phyloP scores from a whole-genome alignment of 495 filamentous ascomycete species.

The Penicillium herquei region DNA sequence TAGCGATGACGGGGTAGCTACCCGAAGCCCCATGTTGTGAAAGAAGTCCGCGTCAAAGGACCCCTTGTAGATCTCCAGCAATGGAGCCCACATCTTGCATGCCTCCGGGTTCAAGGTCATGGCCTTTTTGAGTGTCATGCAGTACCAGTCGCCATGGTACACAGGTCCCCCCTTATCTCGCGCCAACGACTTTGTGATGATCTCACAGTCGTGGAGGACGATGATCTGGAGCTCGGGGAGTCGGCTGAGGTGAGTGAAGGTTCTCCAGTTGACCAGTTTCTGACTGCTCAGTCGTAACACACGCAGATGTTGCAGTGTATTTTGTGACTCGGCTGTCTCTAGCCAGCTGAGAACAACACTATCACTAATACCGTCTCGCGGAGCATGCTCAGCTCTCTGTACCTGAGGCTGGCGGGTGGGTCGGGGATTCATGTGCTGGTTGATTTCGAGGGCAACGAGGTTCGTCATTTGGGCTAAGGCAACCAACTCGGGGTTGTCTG shows the following conservation, averaged over 20 bases:
- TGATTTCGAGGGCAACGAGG: constrained; percentile 38
- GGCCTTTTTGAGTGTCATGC: too few species aligned
- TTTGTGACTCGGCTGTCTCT: constrained; percentile 26
- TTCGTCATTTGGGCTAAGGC: constrained; percentile 35
- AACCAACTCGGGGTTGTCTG: constrained; percentile 32
- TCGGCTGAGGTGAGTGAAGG: too few species aligned
- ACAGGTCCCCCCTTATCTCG: too few species aligned
- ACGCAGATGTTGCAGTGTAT: constrained; percentile 34
- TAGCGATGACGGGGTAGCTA: background rate
- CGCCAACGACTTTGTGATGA: too few species aligned
- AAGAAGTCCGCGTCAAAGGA: too few species aligned
- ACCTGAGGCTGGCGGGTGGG: background rate
- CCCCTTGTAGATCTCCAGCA: too few species aligned
- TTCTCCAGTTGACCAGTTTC: background rate
- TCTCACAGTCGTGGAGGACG: too few species aligned
- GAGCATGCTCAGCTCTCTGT: background rate
- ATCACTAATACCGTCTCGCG: constrained; percentile 24
- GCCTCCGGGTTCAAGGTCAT: too few species aligned
- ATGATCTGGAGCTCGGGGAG: too few species aligned
- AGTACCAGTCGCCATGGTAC: too few species aligned
- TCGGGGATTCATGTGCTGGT: background rate
- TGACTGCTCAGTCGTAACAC: constrained; percentile 35
- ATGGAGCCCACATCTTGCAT: too few species aligned
- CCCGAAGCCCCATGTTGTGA: too few species aligned
- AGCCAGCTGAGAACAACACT: constrained; percentile 40